Percentiles rank a stretch among this genome's conserved stretches.
Conservation (phyloP, 2,329 filamentous ascomycete species). For the Botrytis byssoidea region DNA sequence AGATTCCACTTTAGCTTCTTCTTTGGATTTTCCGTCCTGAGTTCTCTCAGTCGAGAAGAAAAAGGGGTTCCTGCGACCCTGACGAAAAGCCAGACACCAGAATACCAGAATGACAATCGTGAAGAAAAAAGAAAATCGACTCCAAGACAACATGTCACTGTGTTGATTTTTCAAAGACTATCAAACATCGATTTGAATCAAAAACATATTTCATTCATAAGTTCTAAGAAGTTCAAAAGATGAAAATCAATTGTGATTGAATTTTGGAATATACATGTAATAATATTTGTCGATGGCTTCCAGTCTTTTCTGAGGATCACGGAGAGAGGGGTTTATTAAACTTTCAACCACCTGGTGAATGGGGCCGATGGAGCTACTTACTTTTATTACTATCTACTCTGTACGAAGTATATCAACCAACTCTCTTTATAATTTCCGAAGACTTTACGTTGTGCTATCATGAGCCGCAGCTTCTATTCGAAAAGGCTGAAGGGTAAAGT, state of each 20-base stretch:
- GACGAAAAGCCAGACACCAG: neutral
- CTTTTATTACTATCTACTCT: neutral
- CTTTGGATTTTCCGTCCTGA: neutral
- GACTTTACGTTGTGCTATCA: neutral
- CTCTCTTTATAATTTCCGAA: neutral
- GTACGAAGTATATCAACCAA: constrained; percentile 10
- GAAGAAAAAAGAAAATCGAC: neutral
- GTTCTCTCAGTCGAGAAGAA: neutral
- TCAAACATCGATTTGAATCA: neutral
- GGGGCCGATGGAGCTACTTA: neutral
- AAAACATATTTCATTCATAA: neutral
- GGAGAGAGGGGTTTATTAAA: neutral
- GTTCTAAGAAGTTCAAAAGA: neutral
- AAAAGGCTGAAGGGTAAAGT: neutral
- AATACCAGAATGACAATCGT: neutral
- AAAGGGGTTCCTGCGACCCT: constrained; percentile 5
- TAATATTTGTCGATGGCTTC: neutral
- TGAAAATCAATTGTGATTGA: neutral
- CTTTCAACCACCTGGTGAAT: neutral
- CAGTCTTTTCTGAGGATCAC: neutral
- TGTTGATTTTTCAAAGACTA: neutral
- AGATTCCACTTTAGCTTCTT: constrained; percentile 2
- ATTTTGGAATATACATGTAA: neutral
- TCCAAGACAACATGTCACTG: neutral
- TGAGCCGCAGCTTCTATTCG: constrained; percentile 8